Percentiles rank a stretch among this genome's conserved stretches.
Conservation (phyloP, 2,329 filamentous ascomycete genomes). For the Alternaria sp. region DNA sequence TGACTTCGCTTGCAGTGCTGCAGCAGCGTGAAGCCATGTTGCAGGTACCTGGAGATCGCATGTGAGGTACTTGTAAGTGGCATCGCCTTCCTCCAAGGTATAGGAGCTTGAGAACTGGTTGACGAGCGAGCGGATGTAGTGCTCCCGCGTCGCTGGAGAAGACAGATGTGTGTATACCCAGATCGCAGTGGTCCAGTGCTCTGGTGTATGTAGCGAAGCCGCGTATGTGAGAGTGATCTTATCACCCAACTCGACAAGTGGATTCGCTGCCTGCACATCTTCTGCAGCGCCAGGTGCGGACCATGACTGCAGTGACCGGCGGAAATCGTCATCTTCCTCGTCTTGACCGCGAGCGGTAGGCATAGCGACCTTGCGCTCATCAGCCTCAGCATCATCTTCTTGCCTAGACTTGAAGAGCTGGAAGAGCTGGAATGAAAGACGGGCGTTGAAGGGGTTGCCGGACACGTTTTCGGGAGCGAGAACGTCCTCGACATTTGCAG, state of each 20-base stretch:
- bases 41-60: constrained; percentile 73
- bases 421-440: constrained; percentile 85
- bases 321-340: constrained; percentile 20
- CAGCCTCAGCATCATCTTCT: constrained; percentile 31
- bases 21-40: constrained; percentile 85
- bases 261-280: constrained; percentile 61
- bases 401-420: constrained; percentile 55
- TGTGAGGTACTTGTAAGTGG: constrained; percentile 65
- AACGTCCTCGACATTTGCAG: constrained; percentile 67
- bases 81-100: constrained; percentile 61
- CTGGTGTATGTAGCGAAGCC: constrained; percentile 42
- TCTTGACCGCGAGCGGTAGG: constrained; percentile 31
- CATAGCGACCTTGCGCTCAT: constrained; percentile 41
- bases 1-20: constrained; percentile 80
- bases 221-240: constrained; percentile 60
- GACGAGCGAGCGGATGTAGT: constrained; percentile 72
- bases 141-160: constrained; percentile 66
- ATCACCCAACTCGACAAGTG: constrained; percentile 65
- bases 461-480: constrained; percentile 79
- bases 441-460: constrained; percentile 74
- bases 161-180: constrained; percentile 83
- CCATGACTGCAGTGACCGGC: constrained; percentile 40
- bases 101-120: constrained; percentile 69
- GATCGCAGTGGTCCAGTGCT: constrained; percentile 59
- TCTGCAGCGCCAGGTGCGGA: constrained; percentile 31